Percentiles rank a stretch among this genome's conserved stretches.
Conservation (phyloP, 2,329 filamentous ascomycete species). For the Pseudophaeomoniella oleicola region DNA sequence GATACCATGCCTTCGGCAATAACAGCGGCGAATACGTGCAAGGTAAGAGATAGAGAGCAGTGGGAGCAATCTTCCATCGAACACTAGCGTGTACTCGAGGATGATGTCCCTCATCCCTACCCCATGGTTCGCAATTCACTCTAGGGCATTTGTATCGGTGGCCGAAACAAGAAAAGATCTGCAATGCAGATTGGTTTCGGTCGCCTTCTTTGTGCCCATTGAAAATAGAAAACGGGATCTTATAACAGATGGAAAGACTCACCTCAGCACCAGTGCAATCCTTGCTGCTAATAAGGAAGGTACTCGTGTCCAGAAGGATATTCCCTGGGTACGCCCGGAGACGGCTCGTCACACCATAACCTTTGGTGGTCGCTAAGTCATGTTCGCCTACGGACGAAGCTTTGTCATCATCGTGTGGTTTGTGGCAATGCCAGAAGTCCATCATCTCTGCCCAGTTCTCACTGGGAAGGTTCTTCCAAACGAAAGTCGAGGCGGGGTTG, state of each 20-base stretch:
- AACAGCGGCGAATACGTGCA: not conserved
- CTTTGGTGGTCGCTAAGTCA: constrained; percentile 44
- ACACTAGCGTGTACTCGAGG: no score
- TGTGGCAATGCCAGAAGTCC: constrained; percentile 99
- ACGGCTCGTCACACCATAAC: constrained; percentile 69
- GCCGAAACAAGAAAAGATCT: constrained; percentile 26
- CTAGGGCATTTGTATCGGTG: constrained; percentile 47
- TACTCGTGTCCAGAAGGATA: constrained; percentile 69
- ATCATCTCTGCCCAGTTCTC: constrained; percentile 99
- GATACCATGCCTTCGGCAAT: constrained; percentile 12
- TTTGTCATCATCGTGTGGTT: constrained; percentile 46
- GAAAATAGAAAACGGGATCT: constrained; percentile 2
- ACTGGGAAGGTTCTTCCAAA: constrained; percentile 88
- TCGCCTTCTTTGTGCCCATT: constrained; percentile 35
- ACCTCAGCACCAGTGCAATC: constrained; percentile 45
- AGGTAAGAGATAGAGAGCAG: no score
- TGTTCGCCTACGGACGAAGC: constrained; percentile 22
- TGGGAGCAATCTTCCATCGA: no score
- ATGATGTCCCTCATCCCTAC: no score
- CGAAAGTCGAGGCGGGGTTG: constrained; percentile 19
- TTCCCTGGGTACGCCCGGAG: constrained; percentile 51
- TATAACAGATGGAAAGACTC: constrained; percentile 8
- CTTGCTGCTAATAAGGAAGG: constrained; percentile 52
- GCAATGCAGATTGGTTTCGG: constrained; percentile 21
- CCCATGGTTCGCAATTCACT: no score